Percentiles rank a stretch among this genome's conserved stretches.
Evolutionary conservation across 805 yeast species (phyloP).

Genomic region (Candida oleophila): DNA sequence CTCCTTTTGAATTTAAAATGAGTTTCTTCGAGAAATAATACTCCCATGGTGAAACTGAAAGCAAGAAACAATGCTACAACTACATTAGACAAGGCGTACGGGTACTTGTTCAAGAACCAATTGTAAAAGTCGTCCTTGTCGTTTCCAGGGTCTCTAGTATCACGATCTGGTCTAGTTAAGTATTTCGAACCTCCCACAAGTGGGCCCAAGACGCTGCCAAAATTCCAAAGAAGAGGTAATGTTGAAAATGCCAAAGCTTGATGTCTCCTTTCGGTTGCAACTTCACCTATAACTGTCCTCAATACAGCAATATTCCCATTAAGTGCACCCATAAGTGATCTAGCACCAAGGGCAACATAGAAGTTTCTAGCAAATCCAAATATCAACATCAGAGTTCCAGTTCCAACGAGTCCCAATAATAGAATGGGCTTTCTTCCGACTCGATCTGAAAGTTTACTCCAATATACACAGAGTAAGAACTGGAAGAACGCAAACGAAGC

Average conservation of each 20-base stretch:
- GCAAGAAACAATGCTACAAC: constrained; percentile 39
- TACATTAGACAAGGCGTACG: constrained; percentile 55
- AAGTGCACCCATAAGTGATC: constrained; percentile 54
- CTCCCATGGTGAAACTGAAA: constrained; percentile 34
- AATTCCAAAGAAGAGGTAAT: constrained; percentile 59
- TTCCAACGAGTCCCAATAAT: constrained; percentile 51
- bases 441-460: constrained; percentile 57
- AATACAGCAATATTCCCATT: constrained; percentile 69
- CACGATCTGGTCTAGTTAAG: constrained; percentile 46
- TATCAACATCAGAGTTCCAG: constrained; percentile 44
- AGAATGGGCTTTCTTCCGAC: constrained; percentile 58
- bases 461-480: constrained; percentile 54
- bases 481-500: constrained; percentile 64
- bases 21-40: constrained; percentile 55
- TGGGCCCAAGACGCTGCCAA: constrained; percentile 64
- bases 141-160: constrained; percentile 1
- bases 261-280: constrained; percentile 54
- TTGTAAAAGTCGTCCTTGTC: background rate
- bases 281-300: constrained; percentile 61
- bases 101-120: constrained; percentile 33
- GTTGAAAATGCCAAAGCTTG: constrained; percentile 64
- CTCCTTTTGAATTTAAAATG: constrained; percentile 37
- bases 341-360: constrained; percentile 51
- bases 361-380: constrained; percentile 57
- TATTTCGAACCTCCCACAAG: constrained; percentile 51